Conservation (phyloP, 2,329 filamentous ascomycete species). For the Claviceps pusilla region DNA sequence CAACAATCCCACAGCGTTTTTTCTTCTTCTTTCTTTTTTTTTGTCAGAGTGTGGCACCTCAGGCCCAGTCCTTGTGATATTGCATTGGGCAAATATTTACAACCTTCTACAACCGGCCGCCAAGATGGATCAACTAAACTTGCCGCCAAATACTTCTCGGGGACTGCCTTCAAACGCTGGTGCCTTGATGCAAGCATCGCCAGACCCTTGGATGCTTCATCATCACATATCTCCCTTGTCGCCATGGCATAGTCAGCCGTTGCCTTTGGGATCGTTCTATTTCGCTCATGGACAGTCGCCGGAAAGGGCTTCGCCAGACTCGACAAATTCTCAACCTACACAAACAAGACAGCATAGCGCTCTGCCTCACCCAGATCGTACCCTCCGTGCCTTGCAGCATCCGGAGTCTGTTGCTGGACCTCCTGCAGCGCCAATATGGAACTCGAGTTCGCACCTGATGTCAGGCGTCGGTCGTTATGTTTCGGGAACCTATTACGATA, state of each 20-base stretch:
- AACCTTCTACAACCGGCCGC: background rate
- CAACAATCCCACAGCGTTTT: background rate
- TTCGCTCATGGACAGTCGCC: background rate
- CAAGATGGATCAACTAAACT: constrained; percentile 16
- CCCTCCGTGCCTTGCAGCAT: constrained; percentile 1
- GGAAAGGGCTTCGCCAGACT: background rate
- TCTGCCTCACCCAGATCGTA: constrained; percentile 4
- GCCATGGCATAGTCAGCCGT: constrained; percentile 11
- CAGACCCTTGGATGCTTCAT: constrained; percentile 13
- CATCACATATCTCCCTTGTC: constrained; percentile 10
- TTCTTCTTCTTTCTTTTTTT: too few relatives aligned
- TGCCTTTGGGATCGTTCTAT: background rate
- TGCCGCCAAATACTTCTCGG: constrained; percentile 11
- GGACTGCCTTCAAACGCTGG: constrained; percentile 13
- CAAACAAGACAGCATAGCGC: constrained; percentile 1
- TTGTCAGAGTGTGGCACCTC: background rate
- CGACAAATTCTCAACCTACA: background rate
- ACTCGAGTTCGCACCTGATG: background rate
- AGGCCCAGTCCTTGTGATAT: background rate
- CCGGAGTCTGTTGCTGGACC: background rate
- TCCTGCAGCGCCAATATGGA: background rate
- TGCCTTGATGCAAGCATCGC: constrained; percentile 12
- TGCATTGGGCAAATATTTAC: background rate
- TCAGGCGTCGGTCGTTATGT: background rate
- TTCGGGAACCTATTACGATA: background rate